Evolutionary conservation across 306 rosid species (phyloP).

Genomic region (Prunus campanulata): DNA sequence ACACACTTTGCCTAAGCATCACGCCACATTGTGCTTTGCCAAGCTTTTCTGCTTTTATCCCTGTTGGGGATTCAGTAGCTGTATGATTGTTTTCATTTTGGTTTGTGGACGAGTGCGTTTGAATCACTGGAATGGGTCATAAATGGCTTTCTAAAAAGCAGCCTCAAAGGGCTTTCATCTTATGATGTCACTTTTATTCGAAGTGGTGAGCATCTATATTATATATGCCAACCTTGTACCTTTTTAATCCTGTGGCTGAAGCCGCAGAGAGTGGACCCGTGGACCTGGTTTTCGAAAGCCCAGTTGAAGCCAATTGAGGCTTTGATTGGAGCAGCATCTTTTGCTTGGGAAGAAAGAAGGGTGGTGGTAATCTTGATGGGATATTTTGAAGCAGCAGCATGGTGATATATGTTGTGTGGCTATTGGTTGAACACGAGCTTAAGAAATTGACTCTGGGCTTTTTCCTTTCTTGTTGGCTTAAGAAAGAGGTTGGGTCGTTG

Average conservation of each 20-base stretch:
- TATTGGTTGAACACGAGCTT: neutral
- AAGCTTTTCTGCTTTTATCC: neutral
- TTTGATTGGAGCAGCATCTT: neutral
- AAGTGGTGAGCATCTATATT: conserved; percentile 5
- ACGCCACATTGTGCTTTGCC: neutral
- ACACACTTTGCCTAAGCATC: neutral
- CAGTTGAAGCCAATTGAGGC: neutral
- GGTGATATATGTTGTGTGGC: too few relatives aligned
- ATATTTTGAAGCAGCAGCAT: too few relatives aligned
- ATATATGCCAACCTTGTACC: neutral
- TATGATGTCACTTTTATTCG: conserved; percentile 5
- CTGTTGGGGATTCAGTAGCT: neutral
- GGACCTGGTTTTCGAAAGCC: neutral
- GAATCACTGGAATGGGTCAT: neutral
- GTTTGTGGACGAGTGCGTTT: neutral
- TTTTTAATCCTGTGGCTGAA: neutral
- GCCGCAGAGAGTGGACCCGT: neutral
- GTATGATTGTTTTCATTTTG: neutral
- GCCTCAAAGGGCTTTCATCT: neutral
- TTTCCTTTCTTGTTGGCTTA: neutral
- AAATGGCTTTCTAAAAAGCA: neutral
- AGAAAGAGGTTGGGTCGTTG: neutral
- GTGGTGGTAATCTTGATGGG: neutral
- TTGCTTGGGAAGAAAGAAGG: neutral
- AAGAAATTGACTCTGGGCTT: neutral